phyloP scores from a whole-genome alignment of 352 stramenopile species.

The Pythium myriotylum region DNA sequence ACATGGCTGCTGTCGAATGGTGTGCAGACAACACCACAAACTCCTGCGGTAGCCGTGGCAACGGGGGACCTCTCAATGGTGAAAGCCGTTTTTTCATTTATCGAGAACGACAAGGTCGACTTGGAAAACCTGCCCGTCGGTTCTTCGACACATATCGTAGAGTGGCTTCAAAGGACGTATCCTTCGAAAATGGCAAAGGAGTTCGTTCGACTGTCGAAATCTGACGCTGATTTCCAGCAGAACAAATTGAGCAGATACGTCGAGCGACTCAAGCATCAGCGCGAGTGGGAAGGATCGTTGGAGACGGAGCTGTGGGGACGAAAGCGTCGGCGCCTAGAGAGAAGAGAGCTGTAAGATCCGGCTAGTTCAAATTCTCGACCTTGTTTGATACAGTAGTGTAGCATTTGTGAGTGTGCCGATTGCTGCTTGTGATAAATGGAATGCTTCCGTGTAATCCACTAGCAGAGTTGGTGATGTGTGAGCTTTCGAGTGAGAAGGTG shows the following conservation, averaged over 20 bases:
- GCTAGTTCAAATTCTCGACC: too few relatives aligned
- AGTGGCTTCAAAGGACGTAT: conserved; percentile 1
- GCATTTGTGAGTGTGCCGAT: too few relatives aligned
- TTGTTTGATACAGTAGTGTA: too few relatives aligned
- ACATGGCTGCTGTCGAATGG: conserved; percentile 6
- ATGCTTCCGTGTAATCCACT: too few relatives aligned
- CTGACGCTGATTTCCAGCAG: not conserved
- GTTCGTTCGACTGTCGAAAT: not conserved
- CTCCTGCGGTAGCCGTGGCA: not conserved
- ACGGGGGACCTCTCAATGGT: conserved; percentile 2
- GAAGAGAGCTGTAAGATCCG: too few relatives aligned
- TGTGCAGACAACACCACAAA: not conserved
- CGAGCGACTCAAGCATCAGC: not conserved
- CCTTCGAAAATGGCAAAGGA: not conserved
- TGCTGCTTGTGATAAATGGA: too few relatives aligned
- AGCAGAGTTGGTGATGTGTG: too few relatives aligned
- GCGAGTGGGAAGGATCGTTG: conserved; percentile 4
- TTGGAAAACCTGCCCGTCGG: not conserved
- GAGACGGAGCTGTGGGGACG: conserved; percentile 2
- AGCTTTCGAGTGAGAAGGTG: too few relatives aligned
- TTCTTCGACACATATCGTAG: not conserved
- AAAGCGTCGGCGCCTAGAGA: conserved; percentile 1
- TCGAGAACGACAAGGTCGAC: not conserved
- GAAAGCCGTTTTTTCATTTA: not conserved
- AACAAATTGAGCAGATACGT: not conserved